A percentile compares a stretch with the other conserved stretches of the same genome.
Evolutionary conservation across 495 filamentous ascomycete species (phyloP).

Genomic region (Penicillium egyptiacum): DNA sequence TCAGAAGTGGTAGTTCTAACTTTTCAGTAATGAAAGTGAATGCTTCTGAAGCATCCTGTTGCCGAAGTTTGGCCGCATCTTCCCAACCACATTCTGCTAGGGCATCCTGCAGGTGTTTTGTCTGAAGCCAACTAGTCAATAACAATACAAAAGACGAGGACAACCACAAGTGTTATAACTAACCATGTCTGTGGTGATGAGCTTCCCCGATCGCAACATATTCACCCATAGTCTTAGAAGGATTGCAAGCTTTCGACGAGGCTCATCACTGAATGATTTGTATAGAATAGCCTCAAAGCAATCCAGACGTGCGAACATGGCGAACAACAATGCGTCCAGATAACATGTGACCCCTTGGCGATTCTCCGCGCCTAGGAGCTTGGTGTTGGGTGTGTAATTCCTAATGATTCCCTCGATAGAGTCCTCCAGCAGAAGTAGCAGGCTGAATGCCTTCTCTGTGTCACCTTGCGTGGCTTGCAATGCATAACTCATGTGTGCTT

Average conservation of each 20-base stretch:
- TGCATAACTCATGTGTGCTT: conserved; percentile 65
- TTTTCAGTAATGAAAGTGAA: conserved; percentile 92
- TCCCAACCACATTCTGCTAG: conserved; percentile 89
- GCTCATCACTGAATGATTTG: conserved; percentile 62
- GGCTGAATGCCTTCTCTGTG: conserved; percentile 68
- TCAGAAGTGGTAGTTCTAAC: conserved; percentile 82
- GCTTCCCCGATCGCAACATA: conserved; percentile 75
- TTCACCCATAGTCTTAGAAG: conserved; percentile 91
- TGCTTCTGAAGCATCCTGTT: conserved; percentile 94
- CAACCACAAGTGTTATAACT: conserved; percentile 21
- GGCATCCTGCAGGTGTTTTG: conserved; percentile 75
- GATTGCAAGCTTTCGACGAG: conserved; percentile 68
- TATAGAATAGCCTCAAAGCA: conserved; percentile 90
- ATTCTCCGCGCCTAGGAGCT: conserved; percentile 85
- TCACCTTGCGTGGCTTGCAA: conserved; percentile 65
- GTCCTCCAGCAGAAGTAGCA: conserved; percentile 73
- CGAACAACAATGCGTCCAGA: conserved; percentile 86
- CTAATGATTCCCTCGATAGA: conserved; percentile 79
- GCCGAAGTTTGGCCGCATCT: conserved; percentile 70
- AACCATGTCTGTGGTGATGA: conserved; percentile 87
- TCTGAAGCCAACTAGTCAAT: conserved; percentile 54
- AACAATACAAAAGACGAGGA: neutral
- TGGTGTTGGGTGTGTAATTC: conserved; percentile 64
- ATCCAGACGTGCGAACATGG: conserved; percentile 89
- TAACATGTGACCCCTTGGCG: conserved; percentile 85